Percentiles rank a stretch among this genome's conserved stretches.
Evolutionary conservation across 306 rosid genomes (phyloP).

Genomic region (Quercus mongolica): DNA sequence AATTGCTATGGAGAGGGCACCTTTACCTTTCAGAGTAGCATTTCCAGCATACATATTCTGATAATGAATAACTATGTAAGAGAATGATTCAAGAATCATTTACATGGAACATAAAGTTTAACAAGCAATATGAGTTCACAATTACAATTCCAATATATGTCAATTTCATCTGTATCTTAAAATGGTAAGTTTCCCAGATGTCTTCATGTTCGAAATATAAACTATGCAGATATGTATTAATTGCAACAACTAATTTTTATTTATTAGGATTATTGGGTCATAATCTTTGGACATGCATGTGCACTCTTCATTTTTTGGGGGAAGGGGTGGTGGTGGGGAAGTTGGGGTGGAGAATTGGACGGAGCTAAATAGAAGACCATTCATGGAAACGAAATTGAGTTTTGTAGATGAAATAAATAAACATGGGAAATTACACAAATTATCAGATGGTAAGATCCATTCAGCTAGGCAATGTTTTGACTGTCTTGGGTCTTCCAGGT

Average conservation of each 20-base stretch:
- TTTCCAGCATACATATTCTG: conserved; percentile 76
- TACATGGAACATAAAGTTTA: not conserved
- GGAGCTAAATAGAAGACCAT: too few species aligned
- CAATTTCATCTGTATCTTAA: not conserved
- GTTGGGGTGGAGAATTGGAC: too few species aligned
- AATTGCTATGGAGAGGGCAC: conserved; percentile 64
- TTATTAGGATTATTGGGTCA: not conserved
- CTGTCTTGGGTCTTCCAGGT: not conserved
- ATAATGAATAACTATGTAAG: not conserved
- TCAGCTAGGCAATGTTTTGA: too few species aligned
- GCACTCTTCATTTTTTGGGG: not conserved
- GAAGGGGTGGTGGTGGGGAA: too few species aligned
- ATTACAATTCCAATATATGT: not conserved
- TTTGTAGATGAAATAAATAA: not conserved
- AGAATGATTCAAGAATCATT: not conserved
- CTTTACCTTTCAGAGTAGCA: conserved; percentile 44
- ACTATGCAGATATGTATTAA: not conserved
- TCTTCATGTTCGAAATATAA: not conserved
- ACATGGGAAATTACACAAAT: not conserved
- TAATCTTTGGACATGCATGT: not conserved
- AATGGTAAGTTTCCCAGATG: not conserved
- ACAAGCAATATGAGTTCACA: not conserved
- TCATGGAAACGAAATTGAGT: not conserved
- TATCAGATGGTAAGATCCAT: not conserved
- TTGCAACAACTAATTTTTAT: not conserved